Conservation (phyloP, 768 basidiomycete species). For the Pisolithus orientalis region DNA sequence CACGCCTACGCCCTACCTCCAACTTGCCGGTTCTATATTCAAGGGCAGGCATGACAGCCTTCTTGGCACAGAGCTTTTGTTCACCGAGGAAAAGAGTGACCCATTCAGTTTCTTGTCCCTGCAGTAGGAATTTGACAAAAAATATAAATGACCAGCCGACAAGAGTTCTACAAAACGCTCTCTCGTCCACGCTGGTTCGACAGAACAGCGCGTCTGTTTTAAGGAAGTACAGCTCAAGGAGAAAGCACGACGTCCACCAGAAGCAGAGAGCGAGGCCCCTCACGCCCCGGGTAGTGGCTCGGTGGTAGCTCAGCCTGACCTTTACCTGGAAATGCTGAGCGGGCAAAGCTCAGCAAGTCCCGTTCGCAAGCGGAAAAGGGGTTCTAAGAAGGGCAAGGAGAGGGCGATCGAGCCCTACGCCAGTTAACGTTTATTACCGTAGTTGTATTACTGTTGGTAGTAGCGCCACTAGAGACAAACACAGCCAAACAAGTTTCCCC, state of each 20-base stretch:
- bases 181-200: slow-evolving; percentile 51
- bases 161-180: slow-evolving; percentile 44
- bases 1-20: slow-evolving; percentile 69
- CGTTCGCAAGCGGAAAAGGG: slow-evolving; percentile 11
- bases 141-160: slow-evolving; percentile 28
- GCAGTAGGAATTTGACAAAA: slow-evolving; percentile 3
- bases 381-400: slow-evolving; percentile 21
- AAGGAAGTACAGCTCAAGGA: slow-evolving; percentile 55
- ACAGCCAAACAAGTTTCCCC: slow-evolving; percentile 14
- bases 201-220: slow-evolving; percentile 67
- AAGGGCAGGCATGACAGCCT: slow-evolving; percentile 63
- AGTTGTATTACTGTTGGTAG: neutral
- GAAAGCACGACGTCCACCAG: slow-evolving; percentile 28
- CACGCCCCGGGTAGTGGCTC: neutral
- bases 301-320: neutral
- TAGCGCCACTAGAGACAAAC: slow-evolving; percentile 18
- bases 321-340: slow-evolving; percentile 1
- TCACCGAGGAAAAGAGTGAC: slow-evolving; percentile 61
- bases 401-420: slow-evolving; percentile 12
- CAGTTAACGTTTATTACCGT: neutral
- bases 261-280: neutral
- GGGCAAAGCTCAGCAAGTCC: neutral
- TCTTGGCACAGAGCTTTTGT: slow-evolving; percentile 71
- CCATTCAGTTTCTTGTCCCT: neutral
- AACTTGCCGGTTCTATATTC: slow-evolving; percentile 69